A percentile compares a stretch with the other conserved stretches of the same genome.
These are phyloP conservation scores for Cladophialophora bantiana DNA, from an alignment of 2,329 filamentous ascomycete species.

Conservation along the genomic window DNA sequence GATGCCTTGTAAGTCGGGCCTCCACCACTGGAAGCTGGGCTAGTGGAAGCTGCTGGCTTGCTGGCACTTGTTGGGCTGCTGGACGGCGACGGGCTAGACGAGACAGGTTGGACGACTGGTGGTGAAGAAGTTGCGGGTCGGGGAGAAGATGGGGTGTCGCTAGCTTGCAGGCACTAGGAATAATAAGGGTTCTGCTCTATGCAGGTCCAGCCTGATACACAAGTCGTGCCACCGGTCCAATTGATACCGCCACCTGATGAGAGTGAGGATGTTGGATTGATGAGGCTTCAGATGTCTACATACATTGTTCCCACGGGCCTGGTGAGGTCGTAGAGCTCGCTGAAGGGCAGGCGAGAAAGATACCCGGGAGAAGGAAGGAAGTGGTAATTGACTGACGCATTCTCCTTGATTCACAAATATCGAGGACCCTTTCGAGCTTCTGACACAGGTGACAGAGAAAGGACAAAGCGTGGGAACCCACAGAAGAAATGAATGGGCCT, in stretches of 20 bases:
- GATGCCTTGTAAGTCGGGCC: constrained; percentile 42
- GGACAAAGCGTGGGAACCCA: constrained; percentile 14
- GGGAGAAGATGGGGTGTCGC: constrained; percentile 8
- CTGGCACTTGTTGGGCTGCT: constrained; percentile 6
- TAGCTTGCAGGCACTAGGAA: constrained; percentile 46
- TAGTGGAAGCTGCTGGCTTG: constrained; percentile 19
- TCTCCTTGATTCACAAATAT: background rate
- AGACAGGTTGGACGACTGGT: constrained; percentile 9
- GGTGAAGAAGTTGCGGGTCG: constrained; percentile 11
- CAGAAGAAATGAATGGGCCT: constrained; percentile 30
- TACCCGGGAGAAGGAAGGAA: constrained; percentile 23
- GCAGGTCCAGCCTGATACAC: constrained; percentile 47
- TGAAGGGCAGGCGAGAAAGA: constrained; percentile 26
- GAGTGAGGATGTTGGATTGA: background rate
- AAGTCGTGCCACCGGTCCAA: constrained; percentile 47
- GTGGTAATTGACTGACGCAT: constrained; percentile 27
- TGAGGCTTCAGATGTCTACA: background rate
- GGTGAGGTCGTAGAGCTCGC: constrained; percentile 16
- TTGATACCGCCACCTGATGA: constrained; percentile 45
- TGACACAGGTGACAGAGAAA: constrained; percentile 1
- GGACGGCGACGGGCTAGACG: background rate
- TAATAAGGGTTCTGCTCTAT: constrained; percentile 47
- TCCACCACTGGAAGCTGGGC: constrained; percentile 18
- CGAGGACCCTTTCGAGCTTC: background rate
- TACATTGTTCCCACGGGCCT: constrained; percentile 36